Percentiles rank a stretch among this genome's conserved stretches.
phyloP scores from a whole-genome alignment of 305 asterid species.

The Solanum chacoense region DNA sequence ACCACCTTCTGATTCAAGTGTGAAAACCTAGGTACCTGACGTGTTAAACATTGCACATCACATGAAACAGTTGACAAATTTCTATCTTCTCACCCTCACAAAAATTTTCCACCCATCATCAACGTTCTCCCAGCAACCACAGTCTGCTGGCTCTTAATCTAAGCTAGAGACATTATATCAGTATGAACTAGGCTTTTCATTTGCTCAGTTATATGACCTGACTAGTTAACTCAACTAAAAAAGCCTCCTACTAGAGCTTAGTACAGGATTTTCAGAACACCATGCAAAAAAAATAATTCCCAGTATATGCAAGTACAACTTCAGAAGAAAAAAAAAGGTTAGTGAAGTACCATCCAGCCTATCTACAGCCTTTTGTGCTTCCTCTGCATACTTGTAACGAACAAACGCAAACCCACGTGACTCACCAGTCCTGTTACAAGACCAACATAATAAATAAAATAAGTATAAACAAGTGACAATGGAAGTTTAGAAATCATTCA shows the following conservation, averaged over 20 bases:
- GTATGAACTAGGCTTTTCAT: background rate
- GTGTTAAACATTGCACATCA: background rate
- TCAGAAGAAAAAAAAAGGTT: background rate
- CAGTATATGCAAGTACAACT: background rate
- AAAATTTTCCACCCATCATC: background rate
- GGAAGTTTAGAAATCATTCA: background rate
- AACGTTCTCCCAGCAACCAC: background rate
- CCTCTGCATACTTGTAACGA: constrained; percentile 90
- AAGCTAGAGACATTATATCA: background rate
- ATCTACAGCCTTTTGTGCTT: constrained; percentile 88
- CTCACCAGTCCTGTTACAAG: constrained; percentile 70
- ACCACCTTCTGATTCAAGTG: background rate
- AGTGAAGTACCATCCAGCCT: constrained; percentile 74
- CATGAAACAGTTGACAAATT: background rate
- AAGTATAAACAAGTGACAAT: background rate
- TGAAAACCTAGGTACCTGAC: background rate
- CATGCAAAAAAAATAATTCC: background rate
- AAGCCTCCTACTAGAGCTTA: background rate
- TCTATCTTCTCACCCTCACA: background rate
- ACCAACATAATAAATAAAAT: background rate
- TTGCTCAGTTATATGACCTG: background rate
- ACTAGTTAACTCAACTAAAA: background rate
- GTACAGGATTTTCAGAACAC: background rate
- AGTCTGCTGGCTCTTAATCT: background rate
- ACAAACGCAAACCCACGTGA: constrained; percentile 97